These are phyloP conservation scores for Ganoderma sinense DNA, from an alignment of 1,284 basidiomycete genomes.

Conservation along the genomic window DNA sequence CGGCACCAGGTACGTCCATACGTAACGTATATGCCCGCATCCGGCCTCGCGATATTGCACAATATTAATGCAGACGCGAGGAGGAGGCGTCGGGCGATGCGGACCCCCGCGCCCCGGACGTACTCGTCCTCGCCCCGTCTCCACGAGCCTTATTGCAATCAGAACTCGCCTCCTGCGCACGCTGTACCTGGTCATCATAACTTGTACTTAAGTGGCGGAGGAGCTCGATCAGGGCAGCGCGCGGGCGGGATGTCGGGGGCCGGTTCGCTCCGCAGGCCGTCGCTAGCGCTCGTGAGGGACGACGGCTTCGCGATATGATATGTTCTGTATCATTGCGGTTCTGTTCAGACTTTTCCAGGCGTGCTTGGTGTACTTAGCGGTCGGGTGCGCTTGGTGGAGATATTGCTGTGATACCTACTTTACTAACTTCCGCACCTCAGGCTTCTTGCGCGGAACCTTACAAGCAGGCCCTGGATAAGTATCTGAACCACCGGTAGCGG, in stretches of 20 bases:
- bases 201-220: background rate
- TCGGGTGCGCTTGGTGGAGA: no score
- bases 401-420: no score
- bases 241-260: no score
- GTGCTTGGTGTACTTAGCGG: background rate
- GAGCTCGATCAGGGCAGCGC: constrained; percentile 1
- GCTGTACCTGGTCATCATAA: no score
- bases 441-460: no score
- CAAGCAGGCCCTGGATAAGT: no score
- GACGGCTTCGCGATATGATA: no score
- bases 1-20: background rate
- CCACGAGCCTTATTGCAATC: background rate
- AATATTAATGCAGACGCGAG: no score
- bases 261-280: background rate
- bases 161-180: no score
- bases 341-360: background rate
- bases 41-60: background rate
- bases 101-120: background rate
- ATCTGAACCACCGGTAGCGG: no score
- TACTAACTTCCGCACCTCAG: no score
- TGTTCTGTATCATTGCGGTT: background rate
- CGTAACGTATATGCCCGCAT: background rate
- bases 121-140: background rate
- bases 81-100: background rate
- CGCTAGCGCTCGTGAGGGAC: background rate